Evolutionary conservation across 2,329 filamentous ascomycete species (phyloP).

Genomic region (Byssothecium circinans): DNA sequence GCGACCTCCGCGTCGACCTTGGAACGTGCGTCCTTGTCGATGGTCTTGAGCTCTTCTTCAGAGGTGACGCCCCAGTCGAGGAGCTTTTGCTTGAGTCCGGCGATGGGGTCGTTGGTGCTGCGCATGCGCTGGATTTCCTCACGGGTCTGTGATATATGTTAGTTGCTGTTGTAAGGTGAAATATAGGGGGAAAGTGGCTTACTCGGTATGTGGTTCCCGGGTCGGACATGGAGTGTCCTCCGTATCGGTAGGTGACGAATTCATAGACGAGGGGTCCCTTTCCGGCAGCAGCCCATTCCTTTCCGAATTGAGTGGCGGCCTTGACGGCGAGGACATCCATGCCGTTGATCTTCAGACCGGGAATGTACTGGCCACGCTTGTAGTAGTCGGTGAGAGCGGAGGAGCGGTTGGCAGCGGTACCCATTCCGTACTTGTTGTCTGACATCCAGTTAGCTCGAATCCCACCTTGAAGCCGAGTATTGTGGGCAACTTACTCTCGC

Average conservation of each 20-base stretch:
- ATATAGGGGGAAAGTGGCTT: constrained; percentile 13
- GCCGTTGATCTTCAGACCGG: constrained; percentile 98
- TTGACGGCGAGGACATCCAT: constrained; percentile 99
- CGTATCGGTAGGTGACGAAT: constrained; percentile 99
- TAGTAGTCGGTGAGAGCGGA: constrained; percentile 99
- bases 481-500: constrained; percentile 90
- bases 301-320: constrained; percentile 91
- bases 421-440: constrained; percentile 99
- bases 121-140: constrained; percentile 99
- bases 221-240: constrained; percentile 99
- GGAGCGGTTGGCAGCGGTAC: constrained; percentile 90
- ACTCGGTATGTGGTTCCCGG: constrained; percentile 95
- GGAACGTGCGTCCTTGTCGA: constrained; percentile 90
- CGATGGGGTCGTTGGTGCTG: constrained; percentile 96
- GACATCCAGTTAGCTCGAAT: constrained; percentile 19
- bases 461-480: background rate
- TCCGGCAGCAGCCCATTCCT: constrained; percentile 78
- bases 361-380: constrained; percentile 99
- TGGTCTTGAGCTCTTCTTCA: constrained; percentile 93
- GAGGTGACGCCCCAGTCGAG: constrained; percentile 89
- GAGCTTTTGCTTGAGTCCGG: constrained; percentile 96
- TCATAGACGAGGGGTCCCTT: constrained; percentile 96
- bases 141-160: constrained; percentile 62
- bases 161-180: constrained; percentile 7
- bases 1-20: constrained; percentile 89